Percentiles rank a stretch among this genome's conserved stretches.
These are phyloP conservation scores for Linum lewisii DNA, from an alignment of 345 rosid species.

Conservation along the genomic window DNA sequence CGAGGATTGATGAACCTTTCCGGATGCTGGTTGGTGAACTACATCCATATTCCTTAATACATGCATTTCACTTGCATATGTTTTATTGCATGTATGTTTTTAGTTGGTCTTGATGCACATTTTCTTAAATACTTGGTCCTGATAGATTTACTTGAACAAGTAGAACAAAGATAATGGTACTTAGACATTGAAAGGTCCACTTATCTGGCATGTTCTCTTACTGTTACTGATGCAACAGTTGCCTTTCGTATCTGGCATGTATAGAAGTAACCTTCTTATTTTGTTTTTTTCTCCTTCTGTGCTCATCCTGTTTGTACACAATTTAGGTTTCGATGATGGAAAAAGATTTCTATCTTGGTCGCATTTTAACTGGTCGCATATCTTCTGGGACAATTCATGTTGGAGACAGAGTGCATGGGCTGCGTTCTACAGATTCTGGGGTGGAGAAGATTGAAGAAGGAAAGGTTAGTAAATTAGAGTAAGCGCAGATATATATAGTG, in stretches of 20 bases:
- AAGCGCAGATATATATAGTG: background rate
- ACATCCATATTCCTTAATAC: constrained; percentile 5
- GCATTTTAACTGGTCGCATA: constrained; percentile 88
- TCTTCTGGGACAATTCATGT: constrained; percentile 62
- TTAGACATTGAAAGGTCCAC: background rate
- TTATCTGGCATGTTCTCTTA: background rate
- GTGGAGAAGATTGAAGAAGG: constrained; percentile 90
- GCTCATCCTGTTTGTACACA: background rate
- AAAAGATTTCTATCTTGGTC: constrained; percentile 76
- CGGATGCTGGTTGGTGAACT: constrained; percentile 78
- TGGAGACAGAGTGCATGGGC: constrained; percentile 79
- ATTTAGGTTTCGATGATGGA: constrained; percentile 99
- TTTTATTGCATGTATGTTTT: background rate
- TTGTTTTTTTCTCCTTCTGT: background rate
- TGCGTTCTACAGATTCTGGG: constrained; percentile 51
- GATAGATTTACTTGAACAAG: no score
- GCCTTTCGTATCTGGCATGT: background rate
- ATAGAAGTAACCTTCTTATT: background rate
- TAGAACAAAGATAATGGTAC: background rate
- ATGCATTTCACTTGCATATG: background rate
- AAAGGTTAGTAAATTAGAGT: constrained; percentile 41
- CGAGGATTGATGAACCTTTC: constrained; percentile 73
- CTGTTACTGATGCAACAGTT: background rate
- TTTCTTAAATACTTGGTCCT: no score
- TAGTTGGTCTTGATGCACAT: background rate